Base-by-base conservation (phyloP, 495 filamentous ascomycete genomes). In the Neurospora sp. region DNA sequence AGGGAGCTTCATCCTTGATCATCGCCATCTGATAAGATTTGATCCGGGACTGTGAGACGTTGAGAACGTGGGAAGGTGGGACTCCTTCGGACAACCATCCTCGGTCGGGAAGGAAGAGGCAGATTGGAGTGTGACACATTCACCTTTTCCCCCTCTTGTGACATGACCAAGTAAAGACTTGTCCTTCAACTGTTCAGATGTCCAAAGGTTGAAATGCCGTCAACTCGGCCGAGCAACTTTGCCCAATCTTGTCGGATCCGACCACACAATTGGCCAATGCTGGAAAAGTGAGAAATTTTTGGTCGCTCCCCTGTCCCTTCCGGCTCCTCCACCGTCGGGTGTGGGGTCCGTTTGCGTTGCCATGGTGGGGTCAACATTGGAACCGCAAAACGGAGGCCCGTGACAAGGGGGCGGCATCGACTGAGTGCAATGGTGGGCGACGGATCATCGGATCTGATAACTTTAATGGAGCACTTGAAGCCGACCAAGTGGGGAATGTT, bases 401-500 rank as follows among this genome's bases (percentile, higher is more conserved):
- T 61, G 20, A 27, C 48, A 14, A 27, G 48, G 48, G 48, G 48
- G 20, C n/a, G 42, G 2, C 40, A 0, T 14, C 44, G 8, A 46
- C 18, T 20, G n/a, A n/a, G n/a, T n/a, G n/a, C 44, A 46, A 0
- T n/a, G 42, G 42, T 44, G 42, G n/a, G 20, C 53, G 12, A 75
- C 41, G 71, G 71, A 46, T 46, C 71, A 40, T 46, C 73, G 71
- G 73, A 75, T 75, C 73, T 73, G 73, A 75, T 75, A 75, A 75
- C 71, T 70, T 71, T 75, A 73, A 31, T 31, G 27, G 27, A 3
- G 27, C 27, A 31, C 22, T 31, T 5, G 11, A 31, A 59, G 48
- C 22, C 22, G 22, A 12, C 46, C 22, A 59, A 59, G 46, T 61
- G 22, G 53, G 12, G 22, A 35, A 35, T 35, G 31, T 35, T 35